Evolutionary conservation across 768 basidiomycete species (phyloP).

Genomic region (Cystofilobasidium macerans): DNA sequence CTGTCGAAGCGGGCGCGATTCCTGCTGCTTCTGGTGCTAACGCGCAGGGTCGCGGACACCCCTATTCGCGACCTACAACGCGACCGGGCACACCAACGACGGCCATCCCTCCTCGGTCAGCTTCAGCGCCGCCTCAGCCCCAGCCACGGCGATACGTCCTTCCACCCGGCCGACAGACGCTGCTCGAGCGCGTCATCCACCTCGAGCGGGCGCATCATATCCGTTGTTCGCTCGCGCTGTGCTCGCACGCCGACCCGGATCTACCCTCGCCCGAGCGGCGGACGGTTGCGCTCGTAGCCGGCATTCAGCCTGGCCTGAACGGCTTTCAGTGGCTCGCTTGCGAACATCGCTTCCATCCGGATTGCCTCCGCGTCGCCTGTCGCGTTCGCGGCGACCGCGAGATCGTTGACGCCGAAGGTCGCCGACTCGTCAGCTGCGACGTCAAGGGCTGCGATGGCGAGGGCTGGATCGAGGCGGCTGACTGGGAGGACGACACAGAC

Average conservation of each 20-base stretch:
- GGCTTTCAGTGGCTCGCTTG: constrained; percentile 6
- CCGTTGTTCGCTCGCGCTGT: constrained; percentile 18
- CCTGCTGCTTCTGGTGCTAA: background rate
- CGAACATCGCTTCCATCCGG: constrained; percentile 15
- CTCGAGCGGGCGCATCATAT: constrained; percentile 20
- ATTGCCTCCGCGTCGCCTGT: background rate
- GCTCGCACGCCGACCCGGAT: constrained; percentile 7
- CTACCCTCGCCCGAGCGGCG: background rate
- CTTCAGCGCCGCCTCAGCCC: too few relatives aligned
- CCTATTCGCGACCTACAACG: constrained; percentile 4
- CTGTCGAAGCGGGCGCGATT: background rate
- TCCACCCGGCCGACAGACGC: constrained; percentile 15
- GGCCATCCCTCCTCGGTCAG: too few relatives aligned
- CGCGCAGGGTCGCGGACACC: constrained; percentile 11
- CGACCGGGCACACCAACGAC: background rate
- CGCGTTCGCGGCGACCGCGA: background rate
- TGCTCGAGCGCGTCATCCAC: constrained; percentile 17
- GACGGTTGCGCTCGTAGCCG: background rate
- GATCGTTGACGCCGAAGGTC: background rate
- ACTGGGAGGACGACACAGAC: constrained; percentile 14
- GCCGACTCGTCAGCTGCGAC: background rate
- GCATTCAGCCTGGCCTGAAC: background rate
- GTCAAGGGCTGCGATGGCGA: constrained; percentile 13
- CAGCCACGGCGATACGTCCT: background rate
- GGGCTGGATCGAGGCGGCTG: constrained; percentile 10